Conservation (phyloP, 2,329 filamentous ascomycete species). For the Pyrenochaeta sp. region DNA sequence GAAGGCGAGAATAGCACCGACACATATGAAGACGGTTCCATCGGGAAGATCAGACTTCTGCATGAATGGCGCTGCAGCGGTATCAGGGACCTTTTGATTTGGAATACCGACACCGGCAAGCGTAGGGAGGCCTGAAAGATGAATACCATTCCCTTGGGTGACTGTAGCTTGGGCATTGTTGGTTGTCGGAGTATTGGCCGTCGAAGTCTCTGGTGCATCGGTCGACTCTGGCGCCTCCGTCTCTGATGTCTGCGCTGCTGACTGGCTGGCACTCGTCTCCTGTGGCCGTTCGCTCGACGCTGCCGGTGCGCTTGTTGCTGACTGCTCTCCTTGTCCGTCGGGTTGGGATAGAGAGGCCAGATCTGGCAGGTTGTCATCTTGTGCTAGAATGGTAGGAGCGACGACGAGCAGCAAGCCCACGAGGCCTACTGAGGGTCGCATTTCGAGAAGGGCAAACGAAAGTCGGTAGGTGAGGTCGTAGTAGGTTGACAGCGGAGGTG, state of each 20-base stretch:
- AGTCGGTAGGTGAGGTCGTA: conserved; percentile 16
- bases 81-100: conserved; percentile 80
- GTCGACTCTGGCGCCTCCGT: conserved; percentile 3
- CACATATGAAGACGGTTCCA: conserved; percentile 94
- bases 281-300: conserved; percentile 6
- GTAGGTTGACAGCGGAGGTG: conserved; percentile 12
- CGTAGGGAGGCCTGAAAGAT: conserved; percentile 59
- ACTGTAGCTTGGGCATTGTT: conserved; percentile 17
- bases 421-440: conserved; percentile 43
- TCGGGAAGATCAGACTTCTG: conserved; percentile 84
- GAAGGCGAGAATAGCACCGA: conserved; percentile 86
- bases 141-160: conserved; percentile 30
- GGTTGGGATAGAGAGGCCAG: conserved; percentile 36
- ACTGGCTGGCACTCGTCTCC: conserved; percentile 24
- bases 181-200: conserved; percentile 17
- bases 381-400: conserved; percentile 43
- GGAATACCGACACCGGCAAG: conserved; percentile 69
- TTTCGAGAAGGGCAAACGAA: conserved; percentile 27
- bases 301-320: conserved; percentile 21
- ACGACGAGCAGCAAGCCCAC: conserved; percentile 41
- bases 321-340: conserved; percentile 24
- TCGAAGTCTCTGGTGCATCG: conserved; percentile 20
- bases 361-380: conserved; percentile 39
- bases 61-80: conserved; percentile 88
- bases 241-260: conserved; percentile 21